Conservation (phyloP, 1,284 basidiomycete genomes). For the Heterobasidion parviporum region DNA sequence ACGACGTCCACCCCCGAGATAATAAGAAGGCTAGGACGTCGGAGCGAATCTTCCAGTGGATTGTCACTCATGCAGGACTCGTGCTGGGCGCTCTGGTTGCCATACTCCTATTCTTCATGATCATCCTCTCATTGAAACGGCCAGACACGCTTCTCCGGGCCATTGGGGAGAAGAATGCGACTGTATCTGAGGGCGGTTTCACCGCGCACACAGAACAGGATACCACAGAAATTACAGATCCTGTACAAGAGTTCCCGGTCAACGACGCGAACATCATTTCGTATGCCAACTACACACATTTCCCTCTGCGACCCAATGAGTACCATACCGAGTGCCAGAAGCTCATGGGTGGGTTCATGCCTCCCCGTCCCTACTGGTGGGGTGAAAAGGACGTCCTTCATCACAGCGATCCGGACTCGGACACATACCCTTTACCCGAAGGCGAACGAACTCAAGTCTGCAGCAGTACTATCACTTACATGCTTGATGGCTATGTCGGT, state of each 20-base stretch:
- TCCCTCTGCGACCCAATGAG: constrained; percentile 46
- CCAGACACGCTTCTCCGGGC: constrained; percentile 40
- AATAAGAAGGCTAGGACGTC: constrained; percentile 1
- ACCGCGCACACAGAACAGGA: constrained; percentile 3
- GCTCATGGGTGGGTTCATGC: constrained; percentile 36
- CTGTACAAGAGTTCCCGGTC: neutral
- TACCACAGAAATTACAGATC: neutral
- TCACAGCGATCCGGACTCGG: constrained; percentile 24
- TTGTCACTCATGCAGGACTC: constrained; percentile 25
- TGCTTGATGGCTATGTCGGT: constrained; percentile 59
- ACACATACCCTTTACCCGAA: constrained; percentile 22
- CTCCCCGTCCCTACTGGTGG: constrained; percentile 50
- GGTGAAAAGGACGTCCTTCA: constrained; percentile 42
- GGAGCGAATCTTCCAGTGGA: constrained; percentile 3
- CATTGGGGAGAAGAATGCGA: constrained; percentile 24
- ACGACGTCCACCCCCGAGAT: constrained; percentile 20
- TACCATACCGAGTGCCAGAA: constrained; percentile 50
- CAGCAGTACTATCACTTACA: constrained; percentile 56
- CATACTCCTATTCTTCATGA: constrained; percentile 39
- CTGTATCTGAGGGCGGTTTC: constrained; percentile 1
- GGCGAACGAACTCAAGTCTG: constrained; percentile 33
- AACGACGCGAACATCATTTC: constrained; percentile 31
- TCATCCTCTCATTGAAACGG: constrained; percentile 39
- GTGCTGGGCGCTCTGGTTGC: constrained; percentile 38
- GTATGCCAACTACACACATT: constrained; percentile 52